These are phyloP conservation scores for Racocetra persica DNA, from an alignment of 371 early-diverging fungal species.

Conservation along the genomic window DNA sequence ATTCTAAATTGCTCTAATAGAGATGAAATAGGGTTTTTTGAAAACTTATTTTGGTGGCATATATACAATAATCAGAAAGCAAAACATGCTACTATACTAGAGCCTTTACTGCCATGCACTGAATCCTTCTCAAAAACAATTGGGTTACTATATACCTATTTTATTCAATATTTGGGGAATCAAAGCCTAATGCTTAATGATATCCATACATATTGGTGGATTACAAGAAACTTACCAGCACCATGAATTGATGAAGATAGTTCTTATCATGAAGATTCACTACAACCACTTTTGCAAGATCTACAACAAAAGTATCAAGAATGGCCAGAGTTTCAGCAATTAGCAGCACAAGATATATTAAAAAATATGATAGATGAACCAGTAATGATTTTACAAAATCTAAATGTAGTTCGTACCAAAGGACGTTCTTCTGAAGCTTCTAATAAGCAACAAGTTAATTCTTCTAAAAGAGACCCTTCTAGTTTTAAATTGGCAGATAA, in stretches of 20 bases:
- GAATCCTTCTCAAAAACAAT: neutral
- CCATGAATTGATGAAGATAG: too few relatives aligned
- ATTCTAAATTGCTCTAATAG: too few relatives aligned
- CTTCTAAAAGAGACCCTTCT: neutral
- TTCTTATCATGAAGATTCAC: too few relatives aligned
- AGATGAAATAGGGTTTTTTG: too few relatives aligned
- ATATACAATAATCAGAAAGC: too few relatives aligned
- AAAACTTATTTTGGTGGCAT: too few relatives aligned
- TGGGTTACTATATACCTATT: neutral
- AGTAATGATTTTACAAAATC: conserved; percentile 8
- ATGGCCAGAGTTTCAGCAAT: conserved; percentile 1
- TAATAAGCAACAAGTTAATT: conserved; percentile 13
- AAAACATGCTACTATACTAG: neutral
- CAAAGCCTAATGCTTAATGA: neutral
- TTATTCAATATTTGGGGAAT: neutral
- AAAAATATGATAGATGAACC: neutral
- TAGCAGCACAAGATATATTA: neutral
- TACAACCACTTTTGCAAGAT: neutral
- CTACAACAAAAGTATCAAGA: conserved; percentile 13
- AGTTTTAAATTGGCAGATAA: neutral
- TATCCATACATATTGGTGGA: conserved; percentile 13
- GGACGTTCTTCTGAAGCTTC: neutral
- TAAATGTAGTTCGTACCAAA: neutral
- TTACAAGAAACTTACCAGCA: neutral
- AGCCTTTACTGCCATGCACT: neutral